Evolutionary conservation across 2,329 filamentous ascomycete genomes (phyloP), one percentile per base, ranked within the genome.

Genomic region (Xylaria sp.): DNA sequence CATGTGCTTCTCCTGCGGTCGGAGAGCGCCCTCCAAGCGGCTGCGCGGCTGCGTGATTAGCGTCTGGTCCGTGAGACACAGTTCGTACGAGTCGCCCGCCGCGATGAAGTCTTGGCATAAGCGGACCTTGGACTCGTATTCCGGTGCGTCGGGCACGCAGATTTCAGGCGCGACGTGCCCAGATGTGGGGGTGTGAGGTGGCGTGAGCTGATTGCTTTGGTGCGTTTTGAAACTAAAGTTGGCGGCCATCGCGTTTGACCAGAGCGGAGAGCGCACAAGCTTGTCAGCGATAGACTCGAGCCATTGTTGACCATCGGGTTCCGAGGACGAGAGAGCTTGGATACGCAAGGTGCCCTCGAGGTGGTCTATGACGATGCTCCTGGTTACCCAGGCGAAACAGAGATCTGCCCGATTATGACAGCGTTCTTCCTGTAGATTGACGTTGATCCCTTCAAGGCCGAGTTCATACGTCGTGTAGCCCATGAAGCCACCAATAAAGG

Each of bases 381-480:
- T 88, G 51, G 91, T 90, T 2, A 94, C 86, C 86, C 93, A 96
- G 1, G 88, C 85, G 66, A 96, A 87, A 74, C 88, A 92, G 25
- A 95, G 81, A 76, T 96, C 93, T 0, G 92, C 90, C 11, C 86
- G 81, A 42, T 78, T 73, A 62, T 84, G 79, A 1, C 75, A 74
- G 11, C 77, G 73, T 3, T 74, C 70, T n/a, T 73, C 70, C 1
- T 78, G 70, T 10, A 79, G 60, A 1, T 69, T 22, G 25, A 91
- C 81, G 56, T 81, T 78, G 61, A 89, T 89, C 20, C 84, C 88
- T 70, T 84, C 82, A 0, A 96, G 81, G 0, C 93, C 92, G 76
- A 94, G 88, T 77, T 97, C 94, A 67, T 97, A 97, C 0, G 92
- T 93, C 57, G 93, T 86, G 73, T 91, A 96, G 0, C 94, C 94